These are phyloP conservation scores for Domatiomyces catenatus DNA, from an alignment of 2,329 filamentous ascomycete species.

Conservation along the genomic window DNA sequence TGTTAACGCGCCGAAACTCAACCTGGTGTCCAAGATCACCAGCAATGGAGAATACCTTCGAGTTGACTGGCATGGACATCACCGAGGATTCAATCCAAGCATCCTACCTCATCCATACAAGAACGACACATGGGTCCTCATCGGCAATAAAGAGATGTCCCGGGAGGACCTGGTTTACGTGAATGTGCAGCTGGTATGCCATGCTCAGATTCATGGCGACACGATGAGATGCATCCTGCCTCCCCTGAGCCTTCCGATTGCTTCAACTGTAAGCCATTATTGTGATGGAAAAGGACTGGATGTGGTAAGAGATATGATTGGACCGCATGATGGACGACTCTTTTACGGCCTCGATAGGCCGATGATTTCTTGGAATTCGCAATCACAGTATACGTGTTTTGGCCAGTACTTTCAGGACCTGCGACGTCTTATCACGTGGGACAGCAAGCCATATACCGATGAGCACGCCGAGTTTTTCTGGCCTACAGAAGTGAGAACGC, in stretches of 20 bases:
- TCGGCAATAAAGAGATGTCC: constrained; percentile 31
- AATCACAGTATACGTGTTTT: constrained; percentile 40
- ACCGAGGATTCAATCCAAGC: constrained; percentile 37
- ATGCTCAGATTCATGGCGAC: constrained; percentile 28
- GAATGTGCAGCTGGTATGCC: constrained; percentile 34
- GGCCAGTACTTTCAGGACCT: constrained; percentile 44
- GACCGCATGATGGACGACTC: constrained; percentile 44
- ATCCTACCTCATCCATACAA: constrained; percentile 39
- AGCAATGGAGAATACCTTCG: constrained; percentile 32
- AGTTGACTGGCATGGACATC: constrained; percentile 30
- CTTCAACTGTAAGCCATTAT: constrained; percentile 28
- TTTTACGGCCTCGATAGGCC: constrained; percentile 39
- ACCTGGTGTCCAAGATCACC: constrained; percentile 34
- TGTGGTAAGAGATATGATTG: constrained; percentile 19
- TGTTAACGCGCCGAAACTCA: constrained; percentile 4
- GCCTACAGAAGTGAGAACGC: constrained; percentile 32
- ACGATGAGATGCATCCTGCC: constrained; percentile 2
- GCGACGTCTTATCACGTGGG: constrained; percentile 33
- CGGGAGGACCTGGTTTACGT: constrained; percentile 14
- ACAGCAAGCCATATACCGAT: constrained; percentile 22
- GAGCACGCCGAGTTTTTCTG: constrained; percentile 1
- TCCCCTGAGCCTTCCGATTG: constrained; percentile 20
- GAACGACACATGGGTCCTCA: constrained; percentile 35
- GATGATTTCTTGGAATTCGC: constrained; percentile 41
- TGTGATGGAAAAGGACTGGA: constrained; percentile 24